Base-by-base conservation (phyloP, 148 eudicot genomes). In the Camellia lanceoleosa region DNA sequence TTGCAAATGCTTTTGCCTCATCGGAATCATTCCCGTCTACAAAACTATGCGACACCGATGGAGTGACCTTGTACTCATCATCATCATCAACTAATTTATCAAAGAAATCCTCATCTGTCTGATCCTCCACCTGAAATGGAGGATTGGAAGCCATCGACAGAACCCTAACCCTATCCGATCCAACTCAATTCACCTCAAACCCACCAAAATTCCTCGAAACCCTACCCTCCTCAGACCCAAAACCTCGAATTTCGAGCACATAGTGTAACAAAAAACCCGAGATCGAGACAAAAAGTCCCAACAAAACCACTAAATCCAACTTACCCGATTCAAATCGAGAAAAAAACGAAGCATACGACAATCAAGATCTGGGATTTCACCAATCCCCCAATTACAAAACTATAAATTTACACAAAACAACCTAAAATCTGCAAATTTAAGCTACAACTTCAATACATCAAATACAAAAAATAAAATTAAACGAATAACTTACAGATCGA, bases 31-130 rank as follows among this genome's bases (percentile, higher is more conserved):
- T 79, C 77, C 85, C 90, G 75, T 88, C 89, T 0, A 65, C 84
- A 8, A 79, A 47, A 16, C 82, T 81, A 23, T 61, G 61, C 0
- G 73, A 16, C 0, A 62, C 51, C 15, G 82, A n/a, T 3, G 79
- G 19, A 20, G 80, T 42, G 49, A 71, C 73, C 63, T 80, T 84
- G 73, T 78, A 83, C 20, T 68, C 84, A 41, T 89, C 95, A 76
- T 88, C 94, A 56, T 94, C 98, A 71, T 87, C 89, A 23, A 94
- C 97, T 84, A 94, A 86, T 76, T 92, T 91, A 76, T 94, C 98
- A 74, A 94, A 94, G 78, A 92, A 92, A 82, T 91, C 98, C 83
- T 90, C 95, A 79, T 91, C 93, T n/a, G 95, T 86, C 71, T 84
- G 90, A 88, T 92, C 98, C 90, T 90, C 98, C 97, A 91, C 84